Evolutionary conservation across 2,329 filamentous ascomycete genomes (phyloP), one percentile per base, ranked within the genome.

Genomic region (Colletotrichum truncatum): DNA sequence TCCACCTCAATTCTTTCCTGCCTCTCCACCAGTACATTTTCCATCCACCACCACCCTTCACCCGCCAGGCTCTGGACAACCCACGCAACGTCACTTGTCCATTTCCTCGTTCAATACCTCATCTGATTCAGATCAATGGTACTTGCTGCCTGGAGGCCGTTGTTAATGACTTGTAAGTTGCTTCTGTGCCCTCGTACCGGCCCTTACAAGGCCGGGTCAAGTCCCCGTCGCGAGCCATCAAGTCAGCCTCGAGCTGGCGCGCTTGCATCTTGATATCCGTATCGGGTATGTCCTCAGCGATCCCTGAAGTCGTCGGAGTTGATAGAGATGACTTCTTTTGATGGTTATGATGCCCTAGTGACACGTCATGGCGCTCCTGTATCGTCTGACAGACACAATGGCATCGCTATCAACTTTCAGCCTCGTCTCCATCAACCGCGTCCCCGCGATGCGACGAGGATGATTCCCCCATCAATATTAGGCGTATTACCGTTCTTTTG

Each of bases 131-230:
- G 34, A 51, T 55, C 46, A 55, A 59, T 60, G 52, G 38, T 68
- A 70, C 67, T 64, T 72, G 74, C 73, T 78, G 75, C 76, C 76
- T 79, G 75, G 73, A 71, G 72, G 74, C 74, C 74, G 73, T 79
- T 72, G 75, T 82, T 81, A 75, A 84, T 85, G 81, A 82, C 78
- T 82, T 80, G 83, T 85, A 79, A 82, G 83, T 85, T 66, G 11
- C 66, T 70, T 73, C 69, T 61, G 71, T 70, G 70, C 69, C 70
- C 63, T 63, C 67, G 64, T 53, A 49, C 69, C 71, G 68, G 73
- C 71, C 68, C 70, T 72, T 71, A 73, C 71, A 73, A 70, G 73
- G 75, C 73, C 70, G 73, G 53, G 72, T 73, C 72, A 69, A 69
- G 74, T 76, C 39, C 46, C 60, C 76, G 73, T 75, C 75, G 73